phyloP scores from a whole-genome alignment of 1,139 yeast genomes.

The Hanseniaspora gamundiae region DNA sequence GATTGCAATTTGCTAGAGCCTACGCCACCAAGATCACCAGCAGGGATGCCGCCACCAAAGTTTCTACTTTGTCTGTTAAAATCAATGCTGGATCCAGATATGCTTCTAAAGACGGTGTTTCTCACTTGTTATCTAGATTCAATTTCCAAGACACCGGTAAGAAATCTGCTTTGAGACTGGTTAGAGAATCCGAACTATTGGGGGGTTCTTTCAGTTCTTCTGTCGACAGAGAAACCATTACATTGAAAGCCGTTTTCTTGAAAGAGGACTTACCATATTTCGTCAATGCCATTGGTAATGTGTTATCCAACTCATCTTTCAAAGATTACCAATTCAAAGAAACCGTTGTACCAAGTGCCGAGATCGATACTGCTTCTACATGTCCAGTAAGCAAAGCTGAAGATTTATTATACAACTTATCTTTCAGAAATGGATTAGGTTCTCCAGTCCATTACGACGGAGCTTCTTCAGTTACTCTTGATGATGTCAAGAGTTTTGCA shows the following conservation, averaged over 20 bases:
- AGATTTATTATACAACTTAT: constrained; percentile 68
- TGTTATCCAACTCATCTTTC: constrained; percentile 59
- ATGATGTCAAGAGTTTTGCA: constrained; percentile 59
- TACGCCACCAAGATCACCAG: constrained; percentile 33
- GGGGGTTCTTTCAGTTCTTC: constrained; percentile 68
- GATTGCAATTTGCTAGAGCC: constrained; percentile 20
- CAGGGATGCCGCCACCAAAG: constrained; percentile 36
- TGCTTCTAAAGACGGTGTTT: constrained; percentile 63
- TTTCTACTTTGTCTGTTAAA: constrained; percentile 68
- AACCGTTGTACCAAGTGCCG: constrained; percentile 69
- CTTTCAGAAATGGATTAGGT: constrained; percentile 87
- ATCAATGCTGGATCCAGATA: constrained; percentile 82
- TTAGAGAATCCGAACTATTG: constrained; percentile 87
- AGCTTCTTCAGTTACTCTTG: constrained; percentile 41
- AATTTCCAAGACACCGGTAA: constrained; percentile 73
- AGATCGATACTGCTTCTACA: constrained; percentile 38
- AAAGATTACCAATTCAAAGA: constrained; percentile 76
- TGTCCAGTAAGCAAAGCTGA: constrained; percentile 50
- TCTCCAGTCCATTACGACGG: constrained; percentile 71
- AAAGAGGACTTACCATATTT: constrained; percentile 85
- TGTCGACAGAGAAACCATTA: constrained; percentile 75
- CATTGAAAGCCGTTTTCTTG: constrained; percentile 71
- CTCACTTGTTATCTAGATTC: constrained; percentile 78
- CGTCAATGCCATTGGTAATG: constrained; percentile 76
- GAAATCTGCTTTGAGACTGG: constrained; percentile 84